Conservation (phyloP, 2,329 filamentous ascomycete genomes). For the Sporothrix dimorphospora region DNA sequence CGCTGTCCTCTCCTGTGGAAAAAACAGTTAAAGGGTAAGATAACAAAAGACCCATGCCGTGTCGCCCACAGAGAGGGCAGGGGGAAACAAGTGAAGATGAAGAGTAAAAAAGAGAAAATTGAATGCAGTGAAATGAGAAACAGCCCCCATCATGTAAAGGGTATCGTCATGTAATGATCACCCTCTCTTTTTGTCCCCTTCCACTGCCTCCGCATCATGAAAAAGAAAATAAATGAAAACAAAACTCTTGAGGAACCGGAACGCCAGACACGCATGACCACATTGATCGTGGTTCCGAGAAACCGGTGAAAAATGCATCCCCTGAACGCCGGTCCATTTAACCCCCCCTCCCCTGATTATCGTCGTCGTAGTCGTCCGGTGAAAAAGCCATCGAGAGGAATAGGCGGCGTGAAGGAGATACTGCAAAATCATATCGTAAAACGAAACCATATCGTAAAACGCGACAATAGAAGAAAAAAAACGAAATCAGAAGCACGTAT, state of each 20-base stretch:
- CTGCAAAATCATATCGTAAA: background rate
- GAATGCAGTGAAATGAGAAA: background rate
- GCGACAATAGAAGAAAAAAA: background rate
- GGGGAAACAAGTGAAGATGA: background rate
- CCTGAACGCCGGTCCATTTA: background rate
- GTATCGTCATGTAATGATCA: background rate
- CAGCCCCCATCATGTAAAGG: background rate
- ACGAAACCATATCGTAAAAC: background rate
- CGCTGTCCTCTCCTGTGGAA: slow-evolving; percentile 10
- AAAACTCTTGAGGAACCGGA: background rate
- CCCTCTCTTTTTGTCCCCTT: background rate
- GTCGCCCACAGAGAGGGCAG: background rate
- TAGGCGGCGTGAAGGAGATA: too few relatives aligned
- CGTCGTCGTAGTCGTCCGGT: background rate
- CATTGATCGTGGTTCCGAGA: slow-evolving; percentile 11
- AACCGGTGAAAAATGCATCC: slow-evolving; percentile 1
- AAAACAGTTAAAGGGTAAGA: slow-evolving; percentile 6
- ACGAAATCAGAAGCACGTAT: background rate
- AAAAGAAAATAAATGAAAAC: background rate
- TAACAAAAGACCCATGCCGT: background rate
- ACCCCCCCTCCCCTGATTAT: background rate
- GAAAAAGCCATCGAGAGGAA: too few relatives aligned
- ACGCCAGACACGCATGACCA: background rate
- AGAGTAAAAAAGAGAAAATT: background rate
- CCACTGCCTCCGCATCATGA: background rate